Evolutionary conservation across 176 grass and related monocot genomes (phyloP).

Genomic region (Triticum dicoccoides): DNA sequence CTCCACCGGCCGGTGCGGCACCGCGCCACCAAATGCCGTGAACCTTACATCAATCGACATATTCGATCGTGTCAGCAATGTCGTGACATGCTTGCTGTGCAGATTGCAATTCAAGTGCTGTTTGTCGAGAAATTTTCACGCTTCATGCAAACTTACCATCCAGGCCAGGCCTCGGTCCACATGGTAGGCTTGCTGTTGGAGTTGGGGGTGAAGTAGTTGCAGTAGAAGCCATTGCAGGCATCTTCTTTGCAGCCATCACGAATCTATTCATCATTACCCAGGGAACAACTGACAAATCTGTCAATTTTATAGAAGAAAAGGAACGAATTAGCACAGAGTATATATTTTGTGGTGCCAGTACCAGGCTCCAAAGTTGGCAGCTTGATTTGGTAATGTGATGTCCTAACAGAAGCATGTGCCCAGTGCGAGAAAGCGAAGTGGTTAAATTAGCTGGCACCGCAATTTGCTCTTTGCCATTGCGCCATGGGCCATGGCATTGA

Average conservation of each 20-base stretch:
- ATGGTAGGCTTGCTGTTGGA: constrained; percentile 69
- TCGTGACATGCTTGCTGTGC: background rate
- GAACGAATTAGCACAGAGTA: too few relatives aligned
- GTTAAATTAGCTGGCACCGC: background rate
- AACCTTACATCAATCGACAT: constrained; percentile 40
- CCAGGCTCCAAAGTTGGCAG: background rate
- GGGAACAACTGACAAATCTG: background rate
- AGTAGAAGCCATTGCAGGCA: constrained; percentile 65
- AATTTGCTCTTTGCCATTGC: background rate
- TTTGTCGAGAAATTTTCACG: background rate
- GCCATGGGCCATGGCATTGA: background rate
- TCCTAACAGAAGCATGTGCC: constrained; percentile 28
- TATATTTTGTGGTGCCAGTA: background rate
- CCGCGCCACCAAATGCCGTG: constrained; percentile 74
- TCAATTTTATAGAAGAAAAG: background rate
- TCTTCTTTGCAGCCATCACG: constrained; percentile 56
- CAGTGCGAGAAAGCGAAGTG: background rate
- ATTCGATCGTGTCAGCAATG: background rate
- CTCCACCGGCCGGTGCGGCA: constrained; percentile 77
- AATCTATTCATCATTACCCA: background rate
- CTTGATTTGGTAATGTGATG: constrained; percentile 33
- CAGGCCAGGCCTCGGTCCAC: constrained; percentile 87
- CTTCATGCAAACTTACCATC: constrained; percentile 41
- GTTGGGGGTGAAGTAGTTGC: constrained; percentile 41
- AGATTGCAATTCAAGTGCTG: background rate